phyloP scores from a whole-genome alignment of 2,329 filamentous ascomycete genomes.

The Fusarium fracticaudum region DNA sequence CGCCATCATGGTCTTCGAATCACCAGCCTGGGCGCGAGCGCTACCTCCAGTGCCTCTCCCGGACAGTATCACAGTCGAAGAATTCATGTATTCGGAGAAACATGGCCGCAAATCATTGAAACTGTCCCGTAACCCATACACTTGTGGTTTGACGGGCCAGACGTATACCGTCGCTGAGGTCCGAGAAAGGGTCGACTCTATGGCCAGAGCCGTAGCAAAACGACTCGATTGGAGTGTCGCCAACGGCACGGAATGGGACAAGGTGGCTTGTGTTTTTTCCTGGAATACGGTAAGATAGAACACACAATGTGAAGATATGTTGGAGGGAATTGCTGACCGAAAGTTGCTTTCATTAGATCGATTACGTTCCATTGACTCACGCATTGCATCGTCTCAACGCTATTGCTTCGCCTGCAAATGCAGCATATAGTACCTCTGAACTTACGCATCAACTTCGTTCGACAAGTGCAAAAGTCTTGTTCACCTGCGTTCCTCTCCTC shows the following conservation, averaged over 20 bases:
- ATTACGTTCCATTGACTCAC: not conserved
- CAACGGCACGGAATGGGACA: not conserved
- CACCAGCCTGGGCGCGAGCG: not conserved
- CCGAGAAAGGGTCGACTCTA: not conserved
- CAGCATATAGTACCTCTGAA: not conserved
- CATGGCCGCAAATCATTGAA: not conserved
- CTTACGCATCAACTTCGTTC: not conserved
- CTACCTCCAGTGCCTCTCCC: not conserved
- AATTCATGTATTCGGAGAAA: not conserved
- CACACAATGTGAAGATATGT: accelerated
- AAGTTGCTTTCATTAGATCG: not conserved
- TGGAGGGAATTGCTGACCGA: not conserved
- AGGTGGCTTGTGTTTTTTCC: not conserved
- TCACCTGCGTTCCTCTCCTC: not conserved
- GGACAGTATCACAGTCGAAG: not conserved
- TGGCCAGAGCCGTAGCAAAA: not conserved
- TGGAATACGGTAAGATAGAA: not conserved
- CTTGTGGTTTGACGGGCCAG: not conserved
- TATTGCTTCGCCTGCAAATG: not conserved
- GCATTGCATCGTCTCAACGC: not conserved
- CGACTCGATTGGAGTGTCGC: not conserved
- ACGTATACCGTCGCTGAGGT: not conserved
- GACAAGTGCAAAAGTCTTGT: not conserved
- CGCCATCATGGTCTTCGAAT: not conserved
- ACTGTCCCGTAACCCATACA: not conserved